Conservation (phyloP, 2,329 filamentous ascomycete genomes). For the Claviceps pazoutovae region DNA sequence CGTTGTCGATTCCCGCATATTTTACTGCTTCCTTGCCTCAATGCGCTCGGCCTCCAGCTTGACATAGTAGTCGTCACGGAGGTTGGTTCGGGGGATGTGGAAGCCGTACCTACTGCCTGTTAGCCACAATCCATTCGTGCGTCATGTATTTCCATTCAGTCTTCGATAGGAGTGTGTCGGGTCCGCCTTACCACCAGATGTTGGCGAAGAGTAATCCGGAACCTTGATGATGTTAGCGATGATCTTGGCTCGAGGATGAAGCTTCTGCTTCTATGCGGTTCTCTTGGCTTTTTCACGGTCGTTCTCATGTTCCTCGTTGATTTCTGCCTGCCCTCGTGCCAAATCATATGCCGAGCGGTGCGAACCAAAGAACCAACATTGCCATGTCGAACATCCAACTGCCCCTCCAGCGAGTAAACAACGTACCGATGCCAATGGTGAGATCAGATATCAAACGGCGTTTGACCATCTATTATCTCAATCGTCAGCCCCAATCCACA, state of each 20-base stretch:
- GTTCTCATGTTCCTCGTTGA: no score
- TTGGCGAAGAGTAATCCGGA: constrained; percentile 21
- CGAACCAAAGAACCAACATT: no score
- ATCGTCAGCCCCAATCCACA: constrained; percentile 21
- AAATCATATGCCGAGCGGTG: no score
- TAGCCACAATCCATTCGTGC: background rate
- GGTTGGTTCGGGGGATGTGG: constrained; percentile 45
- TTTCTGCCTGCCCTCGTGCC: no score
- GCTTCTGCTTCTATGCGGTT: no score
- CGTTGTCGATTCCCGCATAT: background rate
- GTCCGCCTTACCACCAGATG: constrained; percentile 38
- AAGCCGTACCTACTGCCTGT: constrained; percentile 41
- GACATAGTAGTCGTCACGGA: constrained; percentile 44
- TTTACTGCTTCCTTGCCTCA: constrained; percentile 16
- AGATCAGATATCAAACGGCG: constrained; percentile 44
- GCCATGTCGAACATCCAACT: no score
- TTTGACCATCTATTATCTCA: constrained; percentile 42
- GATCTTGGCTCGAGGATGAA: no score
- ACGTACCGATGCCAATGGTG: constrained; percentile 40
- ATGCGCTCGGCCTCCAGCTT: constrained; percentile 43
- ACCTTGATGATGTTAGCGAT: no score
- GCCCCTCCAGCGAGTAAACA: background rate
- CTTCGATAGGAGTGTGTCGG: no score
- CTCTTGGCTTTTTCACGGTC: no score
- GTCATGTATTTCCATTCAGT: background rate